Evolutionary conservation across 116 monocot species (phyloP).

Genomic region (Trichopus zeylanicus): DNA sequence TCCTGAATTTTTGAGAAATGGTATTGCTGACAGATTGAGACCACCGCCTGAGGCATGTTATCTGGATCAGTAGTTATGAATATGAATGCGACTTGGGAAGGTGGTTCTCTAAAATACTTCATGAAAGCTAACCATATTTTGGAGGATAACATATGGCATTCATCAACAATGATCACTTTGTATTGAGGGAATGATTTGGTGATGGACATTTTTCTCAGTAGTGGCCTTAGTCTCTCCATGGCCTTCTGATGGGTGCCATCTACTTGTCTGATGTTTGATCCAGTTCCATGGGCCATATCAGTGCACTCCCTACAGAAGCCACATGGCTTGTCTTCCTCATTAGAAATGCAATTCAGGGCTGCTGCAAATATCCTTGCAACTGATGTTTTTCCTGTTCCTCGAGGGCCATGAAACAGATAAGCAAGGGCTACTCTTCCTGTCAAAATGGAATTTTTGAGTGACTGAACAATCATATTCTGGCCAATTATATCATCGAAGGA

Average conservation of each 20-base stretch:
- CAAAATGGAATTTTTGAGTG: slow-evolving; percentile 44
- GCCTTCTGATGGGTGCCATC: slow-evolving; percentile 43
- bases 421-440: slow-evolving; percentile 56
- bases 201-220: slow-evolving; percentile 35
- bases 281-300: slow-evolving; percentile 28
- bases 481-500: slow-evolving; percentile 65
- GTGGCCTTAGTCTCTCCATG: slow-evolving; percentile 22
- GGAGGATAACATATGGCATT: slow-evolving; percentile 52
- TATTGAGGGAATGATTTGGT: slow-evolving; percentile 22
- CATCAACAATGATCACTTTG: slow-evolving; percentile 58
- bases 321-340: slow-evolving; percentile 55
- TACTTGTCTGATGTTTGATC: slow-evolving; percentile 38
- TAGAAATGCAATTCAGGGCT: slow-evolving; percentile 50
- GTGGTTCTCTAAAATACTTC: slow-evolving; percentile 59
- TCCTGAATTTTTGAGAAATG: slow-evolving; percentile 78
- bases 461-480: slow-evolving; percentile 62
- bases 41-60: slow-evolving; percentile 46
- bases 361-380: slow-evolving; percentile 63
- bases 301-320: slow-evolving; percentile 52
- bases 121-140: slow-evolving; percentile 51
- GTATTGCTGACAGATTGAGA: slow-evolving; percentile 65
- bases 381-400: slow-evolving; percentile 74
- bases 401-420: slow-evolving; percentile 71
- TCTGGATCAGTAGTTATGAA: slow-evolving; percentile 59
- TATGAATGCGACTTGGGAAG: slow-evolving; percentile 47